Evolutionary conservation across 73 alveolate genomes (phyloP), one percentile per base, ranked within the genome.

Genomic region (Paramecium pentaurelia): DNA sequence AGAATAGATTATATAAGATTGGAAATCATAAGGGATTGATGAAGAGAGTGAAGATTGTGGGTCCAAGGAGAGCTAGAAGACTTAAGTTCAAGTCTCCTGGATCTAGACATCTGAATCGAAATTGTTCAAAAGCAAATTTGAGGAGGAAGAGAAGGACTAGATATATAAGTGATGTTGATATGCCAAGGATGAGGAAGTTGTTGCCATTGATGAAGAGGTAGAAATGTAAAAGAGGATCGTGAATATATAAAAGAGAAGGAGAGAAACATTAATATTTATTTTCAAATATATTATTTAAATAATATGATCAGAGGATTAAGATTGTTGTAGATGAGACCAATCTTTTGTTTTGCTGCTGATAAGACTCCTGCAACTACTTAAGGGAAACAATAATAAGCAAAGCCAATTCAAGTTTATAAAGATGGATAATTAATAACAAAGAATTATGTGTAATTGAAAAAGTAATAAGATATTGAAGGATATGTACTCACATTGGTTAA

Each of bases 401-500:
- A 80, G 30, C 64, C 91, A 32, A 80, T 80, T 28, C 18, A 80
- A 80, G 71, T 40, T 16, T 89, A 89, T 73, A 83, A 51, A 32
- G 94, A 89, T 47, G 94, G 94, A 22, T 38, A 89, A 73, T 38
- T 89, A 49, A 83, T 89, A 40, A 89, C 86, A 44, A 89, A 83
- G 75, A 89, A 64, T 73, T 64, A 68, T 51, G 70, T 96, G 11
- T 93, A 88, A 58, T 95, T 96, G 51, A 94, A 96, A 70, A 92
- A 87, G 44, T 70, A 92, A n/a, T 95, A 96, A 49, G 95, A 96
- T 90, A 92, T 96, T 86, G 96, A 92, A 68, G 83, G 93, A 54
- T 96, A 96, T 88, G 97, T 96, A 22, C 91, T 96, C 22, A 18
- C 86, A 4, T 49, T 96, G 71, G 86, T 92, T 11, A 94, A 86